Evolutionary conservation across 78 protist genomes (phyloP).

Genomic region (Anaeramoeba ignava): DNA sequence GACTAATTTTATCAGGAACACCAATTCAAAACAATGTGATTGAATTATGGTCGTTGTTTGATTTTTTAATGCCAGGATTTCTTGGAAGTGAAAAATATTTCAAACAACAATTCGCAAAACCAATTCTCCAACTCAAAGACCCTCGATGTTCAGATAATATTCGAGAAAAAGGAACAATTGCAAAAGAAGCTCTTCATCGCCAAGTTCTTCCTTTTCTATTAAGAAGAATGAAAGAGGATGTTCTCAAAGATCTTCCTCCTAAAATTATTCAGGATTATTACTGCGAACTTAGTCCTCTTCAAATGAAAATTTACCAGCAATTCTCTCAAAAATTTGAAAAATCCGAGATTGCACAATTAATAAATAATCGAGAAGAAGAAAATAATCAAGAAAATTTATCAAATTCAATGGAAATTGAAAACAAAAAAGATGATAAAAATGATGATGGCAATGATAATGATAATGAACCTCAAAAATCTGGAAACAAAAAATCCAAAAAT

Average conservation of each 20-base stretch:
- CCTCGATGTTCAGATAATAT: background rate
- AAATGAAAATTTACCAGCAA: conserved; percentile 18
- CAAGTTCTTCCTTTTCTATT: conserved; percentile 88
- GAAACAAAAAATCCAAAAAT: background rate
- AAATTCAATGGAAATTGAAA: background rate
- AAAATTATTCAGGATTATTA: conserved; percentile 83
- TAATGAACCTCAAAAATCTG: too few species aligned
- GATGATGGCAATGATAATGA: background rate
- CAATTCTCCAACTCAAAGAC: conserved; percentile 23
- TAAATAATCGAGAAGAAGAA: too few species aligned
- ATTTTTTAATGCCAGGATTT: conserved; percentile 94
- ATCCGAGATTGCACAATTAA: too few species aligned
- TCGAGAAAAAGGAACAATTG: conserved; percentile 27
- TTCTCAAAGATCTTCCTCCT: conserved; percentile 88
- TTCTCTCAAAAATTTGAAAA: too few species aligned
- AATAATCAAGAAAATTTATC: too few species aligned
- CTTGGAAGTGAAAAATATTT: conserved; percentile 65
- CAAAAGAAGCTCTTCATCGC: conserved; percentile 62
- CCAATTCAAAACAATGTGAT: conserved; percentile 77
- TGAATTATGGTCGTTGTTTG: conserved; percentile 91
- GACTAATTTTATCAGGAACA: conserved; percentile 91
- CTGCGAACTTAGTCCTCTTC: conserved; percentile 54
- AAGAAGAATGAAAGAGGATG: conserved; percentile 84
- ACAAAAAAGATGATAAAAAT: background rate
- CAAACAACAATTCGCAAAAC: conserved; percentile 34